Evolutionary conservation across 2,329 filamentous ascomycete genomes (phyloP).

Genomic region (Exutisphaerella laricina): DNA sequence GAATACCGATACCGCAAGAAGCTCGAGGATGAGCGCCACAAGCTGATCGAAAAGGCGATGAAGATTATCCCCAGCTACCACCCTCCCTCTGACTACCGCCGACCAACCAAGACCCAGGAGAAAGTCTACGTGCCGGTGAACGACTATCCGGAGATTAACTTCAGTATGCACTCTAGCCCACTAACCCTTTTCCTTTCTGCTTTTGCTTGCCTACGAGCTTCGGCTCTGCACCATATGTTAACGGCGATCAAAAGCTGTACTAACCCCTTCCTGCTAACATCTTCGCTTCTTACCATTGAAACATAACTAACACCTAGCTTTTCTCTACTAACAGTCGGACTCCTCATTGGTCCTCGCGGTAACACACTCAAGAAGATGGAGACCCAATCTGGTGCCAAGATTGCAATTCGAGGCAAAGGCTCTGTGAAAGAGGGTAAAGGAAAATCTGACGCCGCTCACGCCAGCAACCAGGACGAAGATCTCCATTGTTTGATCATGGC

Average conservation of each 20-base stretch:
- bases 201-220: slow-evolving; percentile 26
- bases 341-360: slow-evolving; percentile 99
- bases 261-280: slow-evolving; percentile 30
- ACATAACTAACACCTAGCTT: slow-evolving; percentile 71
- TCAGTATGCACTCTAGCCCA: slow-evolving; percentile 99
- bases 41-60: slow-evolving; percentile 98
- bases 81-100: slow-evolving; percentile 95
- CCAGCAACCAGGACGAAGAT: slow-evolving; percentile 99
- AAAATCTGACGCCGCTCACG: slow-evolving; percentile 95
- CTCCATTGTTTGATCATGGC: slow-evolving; percentile 99
- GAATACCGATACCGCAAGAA: slow-evolving; percentile 98
- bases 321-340: slow-evolving; percentile 84
- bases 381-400: slow-evolving; percentile 92
- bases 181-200: slow-evolving; percentile 42
- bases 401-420: slow-evolving; percentile 98
- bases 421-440: slow-evolving; percentile 99
- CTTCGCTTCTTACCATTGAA: slow-evolving; percentile 20
- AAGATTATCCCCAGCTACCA: slow-evolving; percentile 99
- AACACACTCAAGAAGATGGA: slow-evolving; percentile 99
- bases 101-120: slow-evolving; percentile 99
- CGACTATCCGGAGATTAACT: slow-evolving; percentile 99
- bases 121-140: slow-evolving; percentile 99
- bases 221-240: slow-evolving; percentile 23
- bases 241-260: slow-evolving; percentile 33
- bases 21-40: slow-evolving; percentile 97